Evolutionary conservation across 225 moss, liverwort and hornwort genomes (phyloP), one percentile per base, ranked within the genome.

Genomic region (Marchantia paleacea): DNA sequence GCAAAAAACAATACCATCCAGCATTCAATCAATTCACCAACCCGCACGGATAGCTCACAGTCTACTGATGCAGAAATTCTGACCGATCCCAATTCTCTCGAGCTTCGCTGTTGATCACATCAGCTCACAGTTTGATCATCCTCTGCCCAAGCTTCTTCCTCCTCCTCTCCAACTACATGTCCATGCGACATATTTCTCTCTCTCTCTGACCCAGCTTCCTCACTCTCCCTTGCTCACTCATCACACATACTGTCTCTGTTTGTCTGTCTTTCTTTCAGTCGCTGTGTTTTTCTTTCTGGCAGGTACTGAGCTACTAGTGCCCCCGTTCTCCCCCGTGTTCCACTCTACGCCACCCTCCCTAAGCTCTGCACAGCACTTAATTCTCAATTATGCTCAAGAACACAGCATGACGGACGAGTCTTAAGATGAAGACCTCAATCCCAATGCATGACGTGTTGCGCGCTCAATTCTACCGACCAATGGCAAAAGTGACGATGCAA

Each of bases 371-470:
- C 55, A 75, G 29, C 75, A 75, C 58, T 76, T 60, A 39, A 58
- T 60, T 76, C 18, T 31, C 18, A 57, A 75, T 75, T 75, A 55
- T 55, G 55, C 55, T 60, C 75, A 76, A 76, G 75, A 76, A 58
- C 25, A 31, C 57, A 31, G 10, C 58, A 61, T 54, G 74, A 18
- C 28, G 28, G 28, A 74, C 24, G 26, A 18, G 31, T 76, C 75
- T 60, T 53, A 60, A 58, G 75, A 60, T 76, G 58, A 47, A 19
- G 58, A 58, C 58, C 58, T 60, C 75, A 60, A 60, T 76, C 75
- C 60, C 75, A 22, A 60, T 19, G 75, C 58, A 60, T 76, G 75
- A 76, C 75, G 75, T 76, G 75, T 31, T 60, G 58, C 22, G 58
- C 75, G 39, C 57, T 76, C 19, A 76, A 30, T 58, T 76, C 58